Evolutionary conservation across 108 stramenopile genomes (phyloP), one percentile per base, ranked within the genome.

Genomic region (Cyclotella sp.): DNA sequence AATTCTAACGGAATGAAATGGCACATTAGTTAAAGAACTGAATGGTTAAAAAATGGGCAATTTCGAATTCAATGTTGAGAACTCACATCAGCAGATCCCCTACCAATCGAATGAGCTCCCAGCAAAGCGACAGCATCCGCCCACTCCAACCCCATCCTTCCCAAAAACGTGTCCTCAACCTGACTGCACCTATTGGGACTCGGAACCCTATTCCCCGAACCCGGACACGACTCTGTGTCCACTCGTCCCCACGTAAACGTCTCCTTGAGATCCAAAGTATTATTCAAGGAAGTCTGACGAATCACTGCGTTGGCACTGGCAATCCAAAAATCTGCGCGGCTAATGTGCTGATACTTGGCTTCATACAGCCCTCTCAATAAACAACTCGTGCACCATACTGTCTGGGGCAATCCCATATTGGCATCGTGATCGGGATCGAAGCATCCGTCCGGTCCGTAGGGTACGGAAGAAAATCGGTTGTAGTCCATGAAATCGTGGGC

Each of bases 401-500:
- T 45, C 0, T 77, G 54, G 26, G 81, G 70, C 43, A 64, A 46
- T 24, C 84, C 84, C 42, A 41, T 69, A 55, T 84, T 84, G 47
- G 59, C 46, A 14, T 44, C 45, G 47, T 79, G 78, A 42, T 52
- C 29, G 21, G 28, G 26, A 71, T 84, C 79, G 21, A 72, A 73
- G 42, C 84, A 84, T n/a, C 84, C 83, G 58, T 84, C 83, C 19
- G 79, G 9, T 15, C 83, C 83, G 70, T 75, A 72, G 9, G 18
- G 52, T 14, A 45, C 7, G 5, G 43, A 29, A 9, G 30, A 43
- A 55, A 63, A 19, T 2, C 63, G 41, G 60, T 81, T 69, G 63
- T 54, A 81, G 40, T 84, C 84, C 84, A 84, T 84, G 22, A 81
- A 81, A 66, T 84, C 84, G 21, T 84, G 84, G 0, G 84, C 84